Conservation (phyloP, 306 rosid species). For the Lupinus albus region DNA sequence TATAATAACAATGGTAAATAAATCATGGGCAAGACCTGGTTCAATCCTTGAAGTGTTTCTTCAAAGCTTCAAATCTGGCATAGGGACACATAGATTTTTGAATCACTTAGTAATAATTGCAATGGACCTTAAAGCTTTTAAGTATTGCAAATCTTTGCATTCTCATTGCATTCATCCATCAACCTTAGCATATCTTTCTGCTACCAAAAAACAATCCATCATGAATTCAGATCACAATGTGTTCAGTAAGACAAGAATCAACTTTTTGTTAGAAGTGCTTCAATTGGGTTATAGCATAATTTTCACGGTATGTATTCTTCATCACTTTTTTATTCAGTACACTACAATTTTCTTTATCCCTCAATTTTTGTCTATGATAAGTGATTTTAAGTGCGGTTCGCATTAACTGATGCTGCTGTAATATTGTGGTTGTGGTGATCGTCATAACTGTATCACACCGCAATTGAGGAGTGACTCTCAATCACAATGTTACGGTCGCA, state of each 20-base stretch:
- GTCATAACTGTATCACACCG: too few species aligned
- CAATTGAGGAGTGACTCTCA: too few species aligned
- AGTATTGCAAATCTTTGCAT: slow-evolving; percentile 50
- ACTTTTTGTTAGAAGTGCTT: slow-evolving; percentile 43
- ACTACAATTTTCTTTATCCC: too few species aligned
- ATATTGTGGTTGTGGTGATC: too few species aligned
- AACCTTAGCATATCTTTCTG: slow-evolving; percentile 36
- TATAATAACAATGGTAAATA: slow-evolving; percentile 57
- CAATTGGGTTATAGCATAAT: slow-evolving; percentile 56
- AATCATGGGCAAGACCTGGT: slow-evolving; percentile 55
- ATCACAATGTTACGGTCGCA: too few species aligned
- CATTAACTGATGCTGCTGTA: too few species aligned
- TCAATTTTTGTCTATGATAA: too few species aligned
- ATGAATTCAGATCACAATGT: background rate
- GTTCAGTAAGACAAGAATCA: slow-evolving; percentile 42
- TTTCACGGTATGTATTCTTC: slow-evolving; percentile 47
- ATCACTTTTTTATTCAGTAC: too few species aligned
- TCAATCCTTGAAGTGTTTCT: slow-evolving; percentile 62
- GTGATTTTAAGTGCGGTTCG: too few species aligned
- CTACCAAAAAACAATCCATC: slow-evolving; percentile 24
- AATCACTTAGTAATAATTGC: slow-evolving; percentile 56
- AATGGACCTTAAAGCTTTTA: slow-evolving; percentile 46
- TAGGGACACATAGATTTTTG: slow-evolving; percentile 51
- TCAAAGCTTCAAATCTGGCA: slow-evolving; percentile 49
- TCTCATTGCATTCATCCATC: slow-evolving; percentile 57